Base-by-base conservation (phyloP, 2,329 filamentous ascomycete species). In the Dactylella cylindrospora region DNA sequence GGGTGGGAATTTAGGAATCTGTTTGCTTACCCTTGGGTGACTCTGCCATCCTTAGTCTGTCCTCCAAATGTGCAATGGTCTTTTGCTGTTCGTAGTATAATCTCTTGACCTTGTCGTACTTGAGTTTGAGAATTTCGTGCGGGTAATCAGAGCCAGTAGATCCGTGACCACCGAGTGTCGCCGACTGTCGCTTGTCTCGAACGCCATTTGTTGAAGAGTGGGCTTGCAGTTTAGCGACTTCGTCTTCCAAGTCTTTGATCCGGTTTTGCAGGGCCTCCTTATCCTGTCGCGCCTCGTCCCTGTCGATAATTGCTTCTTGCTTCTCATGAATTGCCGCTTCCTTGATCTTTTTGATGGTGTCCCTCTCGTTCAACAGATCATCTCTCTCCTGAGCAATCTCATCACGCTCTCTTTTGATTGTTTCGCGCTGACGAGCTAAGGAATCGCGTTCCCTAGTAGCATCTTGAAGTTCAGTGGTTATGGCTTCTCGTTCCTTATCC, bases 71-170 rank as follows among this genome's bases (percentile, higher is more conserved):
- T 8, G 50, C 47, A 17, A 64, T 64, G 9, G 59, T 64, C 59
- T 64, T 64, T 17, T 46, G 44, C 36, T 64, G 59, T 25, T 64
- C 59, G 33, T 64, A 64, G 41, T 64, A 64, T 22, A 64, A 15
- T 28, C 51, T 51, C 51, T 64, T 64, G 35, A 64, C 59, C 41
- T 64, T 64, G 31, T 64, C 51, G 45, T 64, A 64, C 29, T 64
- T 64, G 39, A 64, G 59, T 28, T 57, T 64, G 25, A 64, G 32
- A 28, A 64, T 64, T 22, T 64, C 59, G 25, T 64, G 51, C 12
- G 59, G 50, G 13, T 64, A 64, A 8, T 57, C 59, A 8, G 59
- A 51, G 10, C 59, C 59, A 5, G 49, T 54, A 7, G 57, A 62
- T 9, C 33, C 26, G 39, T 64, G 59, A 6, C 36, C 59, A 12